Base-by-base conservation (phyloP, 345 rosid species). In the Odontarrhena argentea region DNA sequence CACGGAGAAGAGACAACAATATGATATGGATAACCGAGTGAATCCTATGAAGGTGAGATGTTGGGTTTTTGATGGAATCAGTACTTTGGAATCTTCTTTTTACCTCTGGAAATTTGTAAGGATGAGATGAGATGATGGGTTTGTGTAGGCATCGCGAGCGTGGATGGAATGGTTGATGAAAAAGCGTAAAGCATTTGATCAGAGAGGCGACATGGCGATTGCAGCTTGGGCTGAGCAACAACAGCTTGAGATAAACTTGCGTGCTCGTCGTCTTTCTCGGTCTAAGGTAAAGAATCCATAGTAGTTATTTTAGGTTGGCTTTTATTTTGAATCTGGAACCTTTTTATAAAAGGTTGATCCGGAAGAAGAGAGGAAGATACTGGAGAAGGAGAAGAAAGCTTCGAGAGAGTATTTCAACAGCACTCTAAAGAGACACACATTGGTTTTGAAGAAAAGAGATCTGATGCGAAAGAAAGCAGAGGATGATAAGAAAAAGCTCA, bases 191-290 rank as follows among this genome's bases (percentile, higher is more conserved):
- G 96, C 98, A 28, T 93, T 91, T 79, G 92, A 90, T 78, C 97
- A 90, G 69, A 88, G 86, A 35, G 97, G 97, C 6, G 96, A 90
- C 69, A 85, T 88, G 98, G 94, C 98, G 9, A 67, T 93, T 75
- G 80, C 91, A 28, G 92, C 96, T 67, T 93, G 98, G 97, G 97
- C 97, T 49, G 98, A 93, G 69, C 96, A 93, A 75, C 98, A 90
- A 77, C 98, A 93, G 82, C 92, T 74, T 41, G 92, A 88, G 75
- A 76, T 90, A 72, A 85, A 76, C 78, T 78, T 88, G 7, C 96
- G 96, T 71, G 97, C 68, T 40, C 94, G 98, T 15, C 88, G 87
- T 65, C 96, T 93, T 66, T 80, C 98, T 51, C 98, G 82, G 67
- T 84, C 91, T 8, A 90, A 93, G 94, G 99, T 93, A 73, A 8